These are phyloP conservation scores for Phyllosticta capitalensis DNA, from an alignment of 2,329 filamentous ascomycete genomes.

Conservation along the genomic window DNA sequence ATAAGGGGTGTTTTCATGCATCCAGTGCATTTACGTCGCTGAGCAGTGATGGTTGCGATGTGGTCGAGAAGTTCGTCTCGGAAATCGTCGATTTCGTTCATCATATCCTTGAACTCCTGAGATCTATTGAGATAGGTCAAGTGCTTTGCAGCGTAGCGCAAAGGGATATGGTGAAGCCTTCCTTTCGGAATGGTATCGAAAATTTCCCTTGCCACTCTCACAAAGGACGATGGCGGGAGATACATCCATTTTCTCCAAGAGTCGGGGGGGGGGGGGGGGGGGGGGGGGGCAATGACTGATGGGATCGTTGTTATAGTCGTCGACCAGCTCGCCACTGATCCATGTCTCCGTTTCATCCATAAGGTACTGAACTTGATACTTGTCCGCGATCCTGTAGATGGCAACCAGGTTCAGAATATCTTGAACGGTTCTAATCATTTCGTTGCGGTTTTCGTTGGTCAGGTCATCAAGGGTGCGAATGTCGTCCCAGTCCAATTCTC, in stretches of 20 bases:
- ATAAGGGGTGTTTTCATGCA: too few relatives aligned
- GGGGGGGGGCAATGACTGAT: too few relatives aligned
- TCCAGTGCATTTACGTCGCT: not conserved
- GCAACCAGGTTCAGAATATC: not conserved
- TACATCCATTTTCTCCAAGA: too few relatives aligned
- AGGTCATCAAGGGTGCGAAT: too few relatives aligned
- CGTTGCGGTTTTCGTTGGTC: too few relatives aligned
- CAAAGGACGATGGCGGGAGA: not conserved
- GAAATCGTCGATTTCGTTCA: not conserved
- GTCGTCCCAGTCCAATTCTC: too few relatives aligned
- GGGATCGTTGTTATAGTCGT: too few relatives aligned
- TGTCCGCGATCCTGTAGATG: constrained; percentile 1
- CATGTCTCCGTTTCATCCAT: not conserved
- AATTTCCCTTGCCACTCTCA: not conserved
- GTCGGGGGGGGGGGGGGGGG: too few relatives aligned
- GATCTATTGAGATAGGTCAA: not conserved
- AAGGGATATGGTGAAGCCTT: not conserved
- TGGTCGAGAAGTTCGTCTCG: not conserved
- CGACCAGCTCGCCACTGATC: not conserved
- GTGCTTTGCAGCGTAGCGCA: not conserved
- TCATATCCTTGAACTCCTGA: not conserved
- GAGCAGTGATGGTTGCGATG: not conserved
- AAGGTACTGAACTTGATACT: constrained; percentile 1
- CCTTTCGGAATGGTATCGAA: not conserved
- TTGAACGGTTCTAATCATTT: not conserved